Conservation (phyloP, 441 rosid genomes). For the Syzygium syzygioides region DNA sequence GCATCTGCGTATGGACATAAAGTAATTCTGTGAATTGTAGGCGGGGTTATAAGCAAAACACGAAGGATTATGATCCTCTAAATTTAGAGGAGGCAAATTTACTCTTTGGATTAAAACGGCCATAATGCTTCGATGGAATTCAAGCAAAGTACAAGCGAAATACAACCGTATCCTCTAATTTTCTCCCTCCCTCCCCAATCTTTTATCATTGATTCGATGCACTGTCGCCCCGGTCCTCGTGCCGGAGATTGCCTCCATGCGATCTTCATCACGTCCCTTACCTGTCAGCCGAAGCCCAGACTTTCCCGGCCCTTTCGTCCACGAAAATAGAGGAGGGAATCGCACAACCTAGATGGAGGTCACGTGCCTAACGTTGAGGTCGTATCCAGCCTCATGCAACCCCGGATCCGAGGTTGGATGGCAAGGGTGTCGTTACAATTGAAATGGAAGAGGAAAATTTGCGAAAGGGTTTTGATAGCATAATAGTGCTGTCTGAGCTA, state of each 20-base stretch:
- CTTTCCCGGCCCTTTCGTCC: too few relatives aligned
- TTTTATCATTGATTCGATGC: neutral
- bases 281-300: too few relatives aligned
- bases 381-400: too few relatives aligned
- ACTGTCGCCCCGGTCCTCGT: neutral
- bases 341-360: too few relatives aligned
- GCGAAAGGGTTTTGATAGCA: too few relatives aligned
- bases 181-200: neutral
- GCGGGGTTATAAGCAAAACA: neutral
- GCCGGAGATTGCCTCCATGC: neutral
- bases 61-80: neutral
- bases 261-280: neutral
- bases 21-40: neutral
- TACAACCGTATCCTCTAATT: neutral
- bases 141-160: neutral
- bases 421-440: too few relatives aligned
- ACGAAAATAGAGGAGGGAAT: too few relatives aligned
- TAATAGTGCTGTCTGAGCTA: too few relatives aligned
- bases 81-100: neutral
- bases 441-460: too few relatives aligned
- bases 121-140: neutral
- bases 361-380: too few relatives aligned
- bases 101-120: neutral
- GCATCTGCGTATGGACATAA: neutral
- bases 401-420: too few relatives aligned